phyloP scores from a whole-genome alignment of 225 moss, liverwort and hornwort genomes.

The Sphagnum contortum region DNA sequence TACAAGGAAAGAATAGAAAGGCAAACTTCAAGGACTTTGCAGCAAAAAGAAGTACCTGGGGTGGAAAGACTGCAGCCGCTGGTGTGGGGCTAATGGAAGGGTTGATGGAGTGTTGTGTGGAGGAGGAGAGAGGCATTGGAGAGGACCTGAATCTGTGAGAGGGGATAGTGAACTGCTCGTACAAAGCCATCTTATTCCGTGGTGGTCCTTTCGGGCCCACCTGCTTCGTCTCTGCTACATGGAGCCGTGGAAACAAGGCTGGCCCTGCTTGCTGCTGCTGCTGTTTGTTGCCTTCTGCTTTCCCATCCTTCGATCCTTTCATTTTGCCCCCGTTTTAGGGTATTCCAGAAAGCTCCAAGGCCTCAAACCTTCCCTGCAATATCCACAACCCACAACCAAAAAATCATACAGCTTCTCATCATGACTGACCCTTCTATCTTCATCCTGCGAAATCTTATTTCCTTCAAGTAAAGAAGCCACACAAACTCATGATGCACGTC shows the following conservation, averaged over 20 bases:
- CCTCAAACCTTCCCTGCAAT: too few relatives aligned
- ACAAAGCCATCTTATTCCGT: slow-evolving; percentile 94
- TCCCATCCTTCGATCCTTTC: slow-evolving; percentile 30
- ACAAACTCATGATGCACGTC: too few relatives aligned
- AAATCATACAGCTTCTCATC: too few relatives aligned
- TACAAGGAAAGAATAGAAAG: too few relatives aligned
- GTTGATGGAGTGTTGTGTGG: slow-evolving; percentile 15
- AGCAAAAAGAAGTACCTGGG: slow-evolving; percentile 24
- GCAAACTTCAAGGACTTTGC: not conserved
- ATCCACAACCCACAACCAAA: too few relatives aligned
- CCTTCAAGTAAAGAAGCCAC: too few relatives aligned
- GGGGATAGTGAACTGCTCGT: slow-evolving; percentile 86
- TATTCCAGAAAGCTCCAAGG: too few relatives aligned
- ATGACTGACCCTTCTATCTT: too few relatives aligned
- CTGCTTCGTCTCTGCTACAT: slow-evolving; percentile 74
- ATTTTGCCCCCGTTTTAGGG: slow-evolving; percentile 3
- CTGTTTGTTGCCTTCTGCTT: slow-evolving; percentile 19
- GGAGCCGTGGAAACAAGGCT: slow-evolving; percentile 80
- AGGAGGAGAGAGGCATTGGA: slow-evolving; percentile 41
- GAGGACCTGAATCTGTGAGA: slow-evolving; percentile 63
- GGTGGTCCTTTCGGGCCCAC: slow-evolving; percentile 82
- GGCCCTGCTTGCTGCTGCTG: slow-evolving; percentile 15
- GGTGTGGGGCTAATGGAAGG: slow-evolving; percentile 8
- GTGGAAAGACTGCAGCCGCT: slow-evolving; percentile 23
- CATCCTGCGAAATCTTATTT: too few relatives aligned